Evolutionary conservation across 768 basidiomycete species (phyloP).

Genomic region (Tulasnella sp.): DNA sequence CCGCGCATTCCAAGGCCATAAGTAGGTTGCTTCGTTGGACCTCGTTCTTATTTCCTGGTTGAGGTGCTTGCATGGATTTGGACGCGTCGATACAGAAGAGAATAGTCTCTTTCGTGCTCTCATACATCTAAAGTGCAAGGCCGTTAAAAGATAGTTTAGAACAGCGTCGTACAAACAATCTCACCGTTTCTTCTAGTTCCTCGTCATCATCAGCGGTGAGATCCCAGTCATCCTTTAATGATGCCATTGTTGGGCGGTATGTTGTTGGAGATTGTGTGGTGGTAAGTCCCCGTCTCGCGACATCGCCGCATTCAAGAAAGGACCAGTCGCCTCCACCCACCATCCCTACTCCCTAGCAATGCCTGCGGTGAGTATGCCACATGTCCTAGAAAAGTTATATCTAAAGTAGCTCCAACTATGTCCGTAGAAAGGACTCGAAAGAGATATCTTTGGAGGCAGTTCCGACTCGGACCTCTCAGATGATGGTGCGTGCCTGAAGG

Average conservation of each 20-base stretch:
- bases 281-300: not conserved
- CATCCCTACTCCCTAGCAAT: not conserved
- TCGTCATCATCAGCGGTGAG: slow-evolving; percentile 62
- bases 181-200: slow-evolving; percentile 46
- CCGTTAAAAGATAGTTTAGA: slow-evolving; percentile 16
- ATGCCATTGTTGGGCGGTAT: slow-evolving; percentile 2
- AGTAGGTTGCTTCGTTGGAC: slow-evolving; percentile 66
- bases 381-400: not conserved
- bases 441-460: slow-evolving; percentile 64
- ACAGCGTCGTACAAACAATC: slow-evolving; percentile 42
- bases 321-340: not conserved
- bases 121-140: slow-evolving; percentile 45
- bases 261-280: not conserved
- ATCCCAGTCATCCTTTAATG: slow-evolving; percentile 1
- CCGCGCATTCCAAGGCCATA: slow-evolving; percentile 68
- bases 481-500: slow-evolving; percentile 29
- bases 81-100: slow-evolving; percentile 96
- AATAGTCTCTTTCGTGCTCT: slow-evolving; percentile 59
- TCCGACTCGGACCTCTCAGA: slow-evolving; percentile 77
- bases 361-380: not conserved
- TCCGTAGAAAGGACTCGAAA: slow-evolving; percentile 34
- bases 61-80: slow-evolving; percentile 70
- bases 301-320: slow-evolving; percentile 2
- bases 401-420: not conserved
- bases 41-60: slow-evolving; percentile 47